Evolutionary conservation across 441 rosid genomes (phyloP).

Genomic region (Jatropha multifida): DNA sequence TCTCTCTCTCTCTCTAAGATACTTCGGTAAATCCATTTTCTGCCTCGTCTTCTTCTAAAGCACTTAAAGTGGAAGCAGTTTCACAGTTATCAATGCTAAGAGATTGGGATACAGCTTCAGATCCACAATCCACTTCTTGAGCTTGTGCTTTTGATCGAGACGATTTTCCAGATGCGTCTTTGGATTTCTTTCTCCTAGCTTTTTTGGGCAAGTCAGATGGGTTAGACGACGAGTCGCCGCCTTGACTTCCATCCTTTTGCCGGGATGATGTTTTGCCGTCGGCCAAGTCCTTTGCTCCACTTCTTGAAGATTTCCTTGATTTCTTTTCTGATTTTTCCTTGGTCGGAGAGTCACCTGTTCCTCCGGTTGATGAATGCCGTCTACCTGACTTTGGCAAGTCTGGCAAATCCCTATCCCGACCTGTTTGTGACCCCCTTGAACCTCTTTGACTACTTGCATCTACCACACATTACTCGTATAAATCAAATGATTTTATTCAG

Average conservation of each 20-base stretch:
- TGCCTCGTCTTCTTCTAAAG: slow-evolving; percentile 26
- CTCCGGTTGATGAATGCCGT: slow-evolving; percentile 36
- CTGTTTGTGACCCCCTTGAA: not conserved
- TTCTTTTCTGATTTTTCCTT: slow-evolving; percentile 36
- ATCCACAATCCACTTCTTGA: slow-evolving; percentile 23
- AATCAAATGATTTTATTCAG: not conserved
- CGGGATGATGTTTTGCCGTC: slow-evolving; percentile 21
- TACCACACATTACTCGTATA: not conserved
- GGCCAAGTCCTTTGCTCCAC: slow-evolving; percentile 32
- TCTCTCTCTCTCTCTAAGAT: slow-evolving; percentile 19
- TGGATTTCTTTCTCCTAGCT: slow-evolving; percentile 53
- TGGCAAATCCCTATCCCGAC: slow-evolving; percentile 23
- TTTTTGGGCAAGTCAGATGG: slow-evolving; percentile 46
- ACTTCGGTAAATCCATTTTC: slow-evolving; percentile 19
- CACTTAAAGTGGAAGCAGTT: slow-evolving; percentile 14
- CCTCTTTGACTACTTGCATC: slow-evolving; percentile 22
- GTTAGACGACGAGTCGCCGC: slow-evolving; percentile 26
- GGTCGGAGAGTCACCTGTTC: slow-evolving; percentile 30
- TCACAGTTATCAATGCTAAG: slow-evolving; percentile 1
- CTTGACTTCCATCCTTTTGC: slow-evolving; percentile 25
- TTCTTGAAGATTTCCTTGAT: slow-evolving; percentile 48
- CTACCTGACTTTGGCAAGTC: slow-evolving; percentile 54
- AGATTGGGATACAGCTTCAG: slow-evolving; percentile 27
- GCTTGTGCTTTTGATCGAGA: slow-evolving; percentile 32
- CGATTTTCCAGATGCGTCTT: slow-evolving; percentile 35